phyloP scores from a whole-genome alignment of 139 green algal genomes.

The Edaphochlamys debaryana region DNA sequence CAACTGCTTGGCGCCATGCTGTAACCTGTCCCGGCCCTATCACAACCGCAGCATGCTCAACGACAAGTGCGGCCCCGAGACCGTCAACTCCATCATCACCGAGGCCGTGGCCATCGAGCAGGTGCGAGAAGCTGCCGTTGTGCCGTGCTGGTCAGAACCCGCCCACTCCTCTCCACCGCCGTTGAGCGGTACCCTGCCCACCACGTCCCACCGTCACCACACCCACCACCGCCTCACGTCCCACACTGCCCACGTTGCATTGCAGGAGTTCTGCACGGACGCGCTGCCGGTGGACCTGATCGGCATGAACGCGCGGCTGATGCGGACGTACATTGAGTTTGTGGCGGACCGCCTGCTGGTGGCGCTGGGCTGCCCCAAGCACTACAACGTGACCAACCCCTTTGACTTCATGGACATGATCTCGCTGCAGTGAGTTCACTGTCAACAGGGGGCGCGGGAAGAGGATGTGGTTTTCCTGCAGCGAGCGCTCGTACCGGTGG shows the following conservation, averaged over 20 bases:
- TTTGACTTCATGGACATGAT: constrained; percentile 99
- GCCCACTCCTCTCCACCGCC: too few relatives aligned
- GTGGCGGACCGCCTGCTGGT: constrained; percentile 96
- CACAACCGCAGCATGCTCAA: constrained; percentile 77
- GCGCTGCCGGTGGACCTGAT: constrained; percentile 71
- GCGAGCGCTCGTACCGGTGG: too few relatives aligned
- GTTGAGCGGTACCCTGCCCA: too few relatives aligned
- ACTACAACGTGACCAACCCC: constrained; percentile 87
- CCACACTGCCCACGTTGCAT: too few relatives aligned
- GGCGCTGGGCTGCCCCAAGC: constrained; percentile 82
- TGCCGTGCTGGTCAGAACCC: too few relatives aligned
- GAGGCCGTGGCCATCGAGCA: constrained; percentile 96
- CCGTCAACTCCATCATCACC: constrained; percentile 81
- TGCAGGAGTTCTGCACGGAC: constrained; percentile 86
- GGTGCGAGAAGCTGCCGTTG: too few relatives aligned
- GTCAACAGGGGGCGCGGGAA: too few relatives aligned
- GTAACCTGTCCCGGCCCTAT: not conserved
- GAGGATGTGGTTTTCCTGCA: not conserved
- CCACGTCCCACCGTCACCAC: too few relatives aligned
- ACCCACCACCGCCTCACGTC: too few relatives aligned
- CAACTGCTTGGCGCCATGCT: not conserved
- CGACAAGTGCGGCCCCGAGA: constrained; percentile 75
- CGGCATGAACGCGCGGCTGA: constrained; percentile 90
- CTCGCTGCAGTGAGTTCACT: constrained; percentile 81
- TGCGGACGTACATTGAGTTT: constrained; percentile 96